phyloP scores from a whole-genome alignment of 176 grass and related monocot genomes.

The Carex pumila region DNA sequence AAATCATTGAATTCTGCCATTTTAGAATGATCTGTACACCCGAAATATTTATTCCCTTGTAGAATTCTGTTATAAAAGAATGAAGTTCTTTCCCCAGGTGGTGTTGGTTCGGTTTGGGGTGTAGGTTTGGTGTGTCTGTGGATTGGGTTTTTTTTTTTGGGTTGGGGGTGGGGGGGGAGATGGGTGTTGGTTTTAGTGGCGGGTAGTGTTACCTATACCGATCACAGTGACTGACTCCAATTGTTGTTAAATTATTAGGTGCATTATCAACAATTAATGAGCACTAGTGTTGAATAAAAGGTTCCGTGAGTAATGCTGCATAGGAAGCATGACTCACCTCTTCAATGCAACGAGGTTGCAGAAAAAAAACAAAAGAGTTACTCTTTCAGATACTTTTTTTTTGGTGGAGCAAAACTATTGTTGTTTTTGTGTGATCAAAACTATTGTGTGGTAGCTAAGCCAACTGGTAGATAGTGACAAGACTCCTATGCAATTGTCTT shows the following conservation, averaged over 20 bases:
- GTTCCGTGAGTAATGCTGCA: too few relatives aligned
- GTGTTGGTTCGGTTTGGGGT: background rate
- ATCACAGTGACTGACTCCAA: background rate
- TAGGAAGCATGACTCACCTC: background rate
- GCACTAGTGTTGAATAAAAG: background rate
- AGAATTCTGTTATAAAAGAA: background rate
- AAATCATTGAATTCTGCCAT: conserved; percentile 50
- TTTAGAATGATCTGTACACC: conserved; percentile 1
- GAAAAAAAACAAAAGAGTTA: background rate
- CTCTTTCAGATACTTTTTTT: background rate
- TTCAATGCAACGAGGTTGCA: background rate
- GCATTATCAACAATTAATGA: conserved; percentile 1
- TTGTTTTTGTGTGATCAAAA: background rate
- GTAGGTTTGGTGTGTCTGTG: background rate
- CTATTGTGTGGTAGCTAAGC: background rate
- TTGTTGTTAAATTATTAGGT: conserved; percentile 3
- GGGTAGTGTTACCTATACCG: background rate
- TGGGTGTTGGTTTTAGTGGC: background rate
- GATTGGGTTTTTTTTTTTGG: background rate
- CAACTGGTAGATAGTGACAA: background rate
- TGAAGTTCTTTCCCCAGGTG: background rate
- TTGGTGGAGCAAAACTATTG: background rate
- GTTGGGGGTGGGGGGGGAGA: background rate
- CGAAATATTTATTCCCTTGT: background rate
- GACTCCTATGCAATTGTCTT: background rate